Base-by-base conservation (phyloP, 1,284 basidiomycete species). In the Tausonia pullulans region DNA sequence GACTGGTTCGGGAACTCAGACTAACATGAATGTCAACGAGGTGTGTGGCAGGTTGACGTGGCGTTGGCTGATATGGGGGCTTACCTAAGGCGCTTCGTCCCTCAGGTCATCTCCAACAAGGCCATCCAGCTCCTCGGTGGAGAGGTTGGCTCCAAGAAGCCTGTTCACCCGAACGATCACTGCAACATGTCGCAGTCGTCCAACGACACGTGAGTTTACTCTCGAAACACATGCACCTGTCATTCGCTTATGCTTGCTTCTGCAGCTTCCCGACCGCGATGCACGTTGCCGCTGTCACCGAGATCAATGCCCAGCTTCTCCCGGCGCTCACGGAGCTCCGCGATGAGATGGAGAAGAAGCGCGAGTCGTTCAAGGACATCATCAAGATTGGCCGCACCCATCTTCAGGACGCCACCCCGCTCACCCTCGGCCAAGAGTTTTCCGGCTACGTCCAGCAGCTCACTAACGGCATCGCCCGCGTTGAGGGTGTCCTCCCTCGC, bases 11-110 rank as follows among this genome's bases (percentile, higher is more conserved):
- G 96, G 96, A 60, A 99, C 96, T 3, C 96, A 99, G 79, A 95
- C 90, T 76, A 99, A 99, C 82, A 99, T 99, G 96, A 99, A 98
- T 78, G 90, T 85, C 68, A 99, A 99, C 77, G 96, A 99, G 84
- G 65, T 66, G 43, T 14, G 55, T 4, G 7, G 27, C 6, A 39
- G 5, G 52, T 14, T 16, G 6, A 14, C 51, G 51, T 27, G 16
- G n/a, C 16, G 27, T 13, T 39, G 11, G 5, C 40, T 9, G 5
- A 57, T 13, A 8, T 41, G 9, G 39, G 3, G 8, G 8, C 10
- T 57, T 40, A 10, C 43, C 2, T 2, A 27, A 27, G 45, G 5
- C 58, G n/a, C 53, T 16, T 9, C 10, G 6, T 59, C 16, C 4
- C 55, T n/a, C 61, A 90, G 88, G 95, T 98, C 74, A 96, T 99